phyloP scores from a whole-genome alignment of 176 grass and related monocot genomes.

The Eragrostis curvula region DNA sequence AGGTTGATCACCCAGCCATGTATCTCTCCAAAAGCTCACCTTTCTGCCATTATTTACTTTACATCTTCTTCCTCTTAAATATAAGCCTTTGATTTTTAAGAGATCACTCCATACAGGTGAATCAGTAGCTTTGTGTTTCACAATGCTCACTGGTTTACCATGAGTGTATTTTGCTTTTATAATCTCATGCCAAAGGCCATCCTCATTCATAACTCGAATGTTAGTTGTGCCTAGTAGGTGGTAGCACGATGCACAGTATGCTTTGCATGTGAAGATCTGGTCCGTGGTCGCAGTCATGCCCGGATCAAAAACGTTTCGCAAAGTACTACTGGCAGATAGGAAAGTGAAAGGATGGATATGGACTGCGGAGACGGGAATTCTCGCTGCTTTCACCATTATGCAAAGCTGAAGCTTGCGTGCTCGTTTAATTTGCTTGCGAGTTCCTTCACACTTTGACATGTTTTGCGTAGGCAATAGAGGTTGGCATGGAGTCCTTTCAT shows the following conservation, averaged over 20 bases:
- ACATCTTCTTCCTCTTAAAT: too few species aligned
- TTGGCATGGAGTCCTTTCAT: too few species aligned
- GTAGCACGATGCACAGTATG: neutral
- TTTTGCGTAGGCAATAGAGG: neutral
- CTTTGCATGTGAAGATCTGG: conserved; percentile 37
- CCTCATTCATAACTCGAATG: too few species aligned
- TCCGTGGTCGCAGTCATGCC: conserved; percentile 6
- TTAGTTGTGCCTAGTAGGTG: neutral
- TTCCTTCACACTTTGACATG: neutral
- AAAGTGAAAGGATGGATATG: neutral
- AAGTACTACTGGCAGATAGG: neutral
- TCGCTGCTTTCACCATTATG: neutral
- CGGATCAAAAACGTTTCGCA: neutral
- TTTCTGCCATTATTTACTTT: too few species aligned
- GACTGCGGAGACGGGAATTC: neutral
- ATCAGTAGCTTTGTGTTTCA: too few species aligned
- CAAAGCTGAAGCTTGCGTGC: neutral
- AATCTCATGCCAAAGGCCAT: too few species aligned
- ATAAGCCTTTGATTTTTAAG: too few species aligned
- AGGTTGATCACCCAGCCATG: too few species aligned
- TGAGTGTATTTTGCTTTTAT: too few species aligned
- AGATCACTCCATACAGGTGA: too few species aligned
- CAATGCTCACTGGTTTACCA: too few species aligned
- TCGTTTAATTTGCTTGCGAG: neutral
- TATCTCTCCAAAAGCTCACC: too few species aligned